Conservation (phyloP, 169 alveolate species). For the Plasmodium blacklocki region DNA sequence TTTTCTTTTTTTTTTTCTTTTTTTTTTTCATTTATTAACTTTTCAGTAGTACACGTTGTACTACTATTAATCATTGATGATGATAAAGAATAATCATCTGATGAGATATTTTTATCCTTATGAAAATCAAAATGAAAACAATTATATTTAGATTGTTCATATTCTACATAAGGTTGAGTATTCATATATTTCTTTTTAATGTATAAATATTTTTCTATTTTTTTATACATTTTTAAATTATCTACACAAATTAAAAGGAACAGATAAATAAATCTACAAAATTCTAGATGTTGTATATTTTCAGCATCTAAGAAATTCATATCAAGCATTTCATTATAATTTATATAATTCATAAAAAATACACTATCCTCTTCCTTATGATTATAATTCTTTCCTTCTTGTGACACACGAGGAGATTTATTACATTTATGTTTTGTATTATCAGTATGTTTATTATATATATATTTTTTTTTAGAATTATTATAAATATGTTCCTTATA, state of each 20-base stretch:
- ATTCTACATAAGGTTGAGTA: conserved; percentile 4
- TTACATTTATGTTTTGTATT: background rate
- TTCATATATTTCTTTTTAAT: conserved; percentile 17
- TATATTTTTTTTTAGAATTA: background rate
- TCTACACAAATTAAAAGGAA: conserved; percentile 58
- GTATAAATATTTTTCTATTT: conserved; percentile 66
- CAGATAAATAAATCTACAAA: conserved; percentile 49
- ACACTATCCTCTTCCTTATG: background rate
- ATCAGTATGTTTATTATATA: background rate
- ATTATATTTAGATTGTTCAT: conserved; percentile 31
- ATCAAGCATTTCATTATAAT: conserved; percentile 27
- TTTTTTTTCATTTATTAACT: background rate
- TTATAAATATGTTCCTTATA: no score
- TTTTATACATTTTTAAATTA: conserved; percentile 32
- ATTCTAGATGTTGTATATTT: conserved; percentile 42
- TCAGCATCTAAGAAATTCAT: conserved; percentile 27
- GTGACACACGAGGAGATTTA: background rate
- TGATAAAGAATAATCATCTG: conserved; percentile 15
- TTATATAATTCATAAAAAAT: background rate
- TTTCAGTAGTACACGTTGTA: background rate
- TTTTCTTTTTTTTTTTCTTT: background rate
- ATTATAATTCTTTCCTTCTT: background rate
- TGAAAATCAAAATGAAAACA: conserved; percentile 30
- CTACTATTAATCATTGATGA: background rate
- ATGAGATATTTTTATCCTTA: background rate